Base-by-base conservation (phyloP, 345 rosid species). In the Aquilaria malaccensis region DNA sequence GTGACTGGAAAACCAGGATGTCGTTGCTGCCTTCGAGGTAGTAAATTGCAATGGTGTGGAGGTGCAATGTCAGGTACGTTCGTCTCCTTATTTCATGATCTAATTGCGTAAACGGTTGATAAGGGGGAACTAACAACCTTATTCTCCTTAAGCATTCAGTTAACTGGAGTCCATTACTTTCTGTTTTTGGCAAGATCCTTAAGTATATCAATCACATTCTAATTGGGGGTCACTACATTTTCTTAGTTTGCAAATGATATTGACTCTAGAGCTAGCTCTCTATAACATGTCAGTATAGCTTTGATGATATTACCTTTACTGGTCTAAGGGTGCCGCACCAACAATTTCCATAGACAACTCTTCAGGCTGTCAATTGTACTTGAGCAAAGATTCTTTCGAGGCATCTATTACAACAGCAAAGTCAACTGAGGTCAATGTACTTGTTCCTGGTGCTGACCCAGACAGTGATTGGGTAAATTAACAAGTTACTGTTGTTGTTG, bases 51-150 rank as follows among this genome's bases (percentile, higher is more conserved):
- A 47, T 68, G 81, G 90, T 50, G 87, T 88, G 45, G 96, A 91
- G 79, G 89, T 88, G 69, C 97, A 91, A 65, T 91, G 97, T 67
- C 97, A 85, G 96, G 97, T 91, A 79, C 63, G 97, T 91, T 77
- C 63, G 58, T 12, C 43, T 30, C 30, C 12, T 43, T 51, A 29
- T 15, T 37, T 3, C 43, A 37, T 37, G 43, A 37, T 37, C 43
- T 37, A 37, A 3, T 37, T 37, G 43, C 3, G 1, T 3, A 37
- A 37, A 37, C 7, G 43, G 43, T 37, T 37, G 7, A 37, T 37
- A 3, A 0, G 43, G 43, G 3, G 43, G 43, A 33, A 61, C 60
- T 30, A 45, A 55, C 45, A 2, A 12, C 29, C 10, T 15, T 53
- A 53, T n/a, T 22, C 31, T 53, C 31, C 29, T 29, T 5, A 37